Conservation (phyloP, 2,329 filamentous ascomycete species). For the Cladophialophora yegresii region DNA sequence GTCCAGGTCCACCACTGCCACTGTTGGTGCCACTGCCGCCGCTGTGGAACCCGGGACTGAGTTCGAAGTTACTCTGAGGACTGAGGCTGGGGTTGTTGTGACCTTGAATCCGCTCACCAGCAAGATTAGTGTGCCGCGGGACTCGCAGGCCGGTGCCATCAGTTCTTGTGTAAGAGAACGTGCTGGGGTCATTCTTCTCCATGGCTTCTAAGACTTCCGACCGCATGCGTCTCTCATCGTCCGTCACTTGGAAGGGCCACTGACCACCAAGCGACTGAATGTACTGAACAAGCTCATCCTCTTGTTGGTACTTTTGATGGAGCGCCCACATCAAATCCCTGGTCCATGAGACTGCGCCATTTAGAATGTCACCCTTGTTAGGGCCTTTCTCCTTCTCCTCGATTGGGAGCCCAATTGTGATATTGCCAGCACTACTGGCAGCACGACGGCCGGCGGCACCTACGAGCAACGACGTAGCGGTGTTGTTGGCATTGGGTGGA, state of each 20-base stretch:
- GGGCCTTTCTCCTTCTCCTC: slow-evolving; percentile 99
- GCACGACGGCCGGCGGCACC: slow-evolving; percentile 81
- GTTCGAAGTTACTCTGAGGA: slow-evolving; percentile 61
- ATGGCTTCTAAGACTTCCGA: slow-evolving; percentile 87
- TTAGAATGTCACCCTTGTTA: slow-evolving; percentile 98
- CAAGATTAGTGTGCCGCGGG: slow-evolving; percentile 87
- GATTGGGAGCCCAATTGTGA: slow-evolving; percentile 86
- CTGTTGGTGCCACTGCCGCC: slow-evolving; percentile 65
- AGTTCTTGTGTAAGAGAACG: slow-evolving; percentile 81
- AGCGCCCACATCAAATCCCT: slow-evolving; percentile 97
- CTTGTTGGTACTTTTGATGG: slow-evolving; percentile 82
- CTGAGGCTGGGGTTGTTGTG: slow-evolving; percentile 52
- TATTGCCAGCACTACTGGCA: slow-evolving; percentile 73
- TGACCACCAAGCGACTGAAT: slow-evolving; percentile 71
- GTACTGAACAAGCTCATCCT: slow-evolving; percentile 78
- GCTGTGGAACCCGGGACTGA: slow-evolving; percentile 70
- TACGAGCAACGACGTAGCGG: slow-evolving; percentile 81
- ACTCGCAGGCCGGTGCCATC: slow-evolving; percentile 85
- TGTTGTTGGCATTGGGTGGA: slow-evolving; percentile 57
- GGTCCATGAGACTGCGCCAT: slow-evolving; percentile 95
- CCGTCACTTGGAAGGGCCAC: slow-evolving; percentile 78
- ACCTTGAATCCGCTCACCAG: slow-evolving; percentile 69
- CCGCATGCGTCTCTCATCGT: slow-evolving; percentile 95
- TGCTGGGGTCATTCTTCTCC: slow-evolving; percentile 71
- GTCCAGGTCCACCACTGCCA: slow-evolving; percentile 43